A percentile compares a stretch with the other conserved stretches of the same genome.
Evolutionary conservation across 345 rosid genomes (phyloP).

Genomic region (Eucalyptus shirleyi): DNA sequence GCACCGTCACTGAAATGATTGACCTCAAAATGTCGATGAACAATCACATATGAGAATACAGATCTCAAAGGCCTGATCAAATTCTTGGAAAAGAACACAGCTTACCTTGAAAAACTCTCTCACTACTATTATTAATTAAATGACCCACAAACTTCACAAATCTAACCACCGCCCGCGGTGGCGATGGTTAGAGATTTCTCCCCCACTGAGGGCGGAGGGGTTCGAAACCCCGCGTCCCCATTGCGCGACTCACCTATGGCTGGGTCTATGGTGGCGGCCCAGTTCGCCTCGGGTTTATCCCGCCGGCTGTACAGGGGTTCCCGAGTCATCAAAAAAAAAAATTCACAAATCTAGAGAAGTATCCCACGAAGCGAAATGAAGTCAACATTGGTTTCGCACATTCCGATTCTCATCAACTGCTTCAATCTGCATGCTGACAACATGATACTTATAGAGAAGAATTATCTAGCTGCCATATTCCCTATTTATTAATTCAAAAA

Average conservation of each 20-base stretch:
- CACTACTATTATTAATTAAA: background rate
- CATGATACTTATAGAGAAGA: background rate
- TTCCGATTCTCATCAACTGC: background rate
- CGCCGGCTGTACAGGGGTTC: too few species aligned
- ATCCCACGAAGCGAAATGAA: background rate
- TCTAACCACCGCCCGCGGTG: too few species aligned
- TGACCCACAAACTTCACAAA: background rate
- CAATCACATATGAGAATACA: background rate
- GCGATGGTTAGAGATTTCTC: too few species aligned
- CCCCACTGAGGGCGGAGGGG: too few species aligned
- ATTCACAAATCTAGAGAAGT: background rate
- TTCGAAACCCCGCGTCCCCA: too few species aligned
- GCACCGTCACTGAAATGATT: background rate
- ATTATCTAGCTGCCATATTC: background rate
- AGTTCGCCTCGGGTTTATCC: too few species aligned
- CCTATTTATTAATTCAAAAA: background rate
- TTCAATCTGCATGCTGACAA: background rate
- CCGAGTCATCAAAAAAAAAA: too few species aligned
- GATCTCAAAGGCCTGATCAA: background rate
- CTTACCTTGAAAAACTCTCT: background rate
- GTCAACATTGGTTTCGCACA: rapidly evolving
- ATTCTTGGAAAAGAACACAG: background rate
- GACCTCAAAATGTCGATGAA: background rate
- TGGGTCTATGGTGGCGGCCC: too few species aligned
- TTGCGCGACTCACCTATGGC: too few species aligned